Percentiles rank a stretch among this genome's conserved stretches.
These are phyloP conservation scores for Apiotrichum mycotoxinovorans DNA, from an alignment of 1,284 basidiomycete genomes.

Conservation along the genomic window DNA sequence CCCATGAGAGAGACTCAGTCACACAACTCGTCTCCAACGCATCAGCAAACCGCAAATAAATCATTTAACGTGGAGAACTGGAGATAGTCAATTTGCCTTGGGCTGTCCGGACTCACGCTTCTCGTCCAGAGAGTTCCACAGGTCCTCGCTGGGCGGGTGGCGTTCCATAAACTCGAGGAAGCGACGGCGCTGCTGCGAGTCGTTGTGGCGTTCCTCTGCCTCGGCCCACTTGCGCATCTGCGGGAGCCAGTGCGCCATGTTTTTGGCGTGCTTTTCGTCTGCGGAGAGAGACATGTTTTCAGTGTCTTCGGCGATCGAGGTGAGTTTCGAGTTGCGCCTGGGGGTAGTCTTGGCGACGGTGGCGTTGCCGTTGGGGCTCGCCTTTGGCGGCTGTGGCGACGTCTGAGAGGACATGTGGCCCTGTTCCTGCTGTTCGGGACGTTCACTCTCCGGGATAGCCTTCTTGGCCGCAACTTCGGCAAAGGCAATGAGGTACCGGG, in stretches of 20 bases:
- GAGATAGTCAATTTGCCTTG: too few relatives aligned
- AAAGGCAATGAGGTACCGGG: background rate
- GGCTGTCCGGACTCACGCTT: background rate
- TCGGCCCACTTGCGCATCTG: slow-evolving; percentile 1
- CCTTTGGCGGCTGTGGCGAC: background rate
- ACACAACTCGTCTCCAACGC: too few relatives aligned
- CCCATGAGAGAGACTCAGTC: too few relatives aligned
- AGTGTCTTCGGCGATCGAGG: background rate
- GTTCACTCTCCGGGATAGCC: too few relatives aligned
- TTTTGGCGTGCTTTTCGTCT: background rate
- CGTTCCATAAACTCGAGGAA: slow-evolving; percentile 2
- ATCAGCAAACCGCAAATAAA: too few relatives aligned
- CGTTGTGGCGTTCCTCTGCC: background rate
- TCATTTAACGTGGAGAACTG: too few relatives aligned
- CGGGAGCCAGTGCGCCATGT: background rate
- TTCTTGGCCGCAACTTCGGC: background rate
- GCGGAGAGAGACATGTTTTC: background rate
- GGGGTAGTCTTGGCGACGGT: background rate
- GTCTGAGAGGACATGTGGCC: background rate
- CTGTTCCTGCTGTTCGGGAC: background rate
- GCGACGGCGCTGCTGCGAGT: background rate
- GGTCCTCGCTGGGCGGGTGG: slow-evolving; percentile 1
- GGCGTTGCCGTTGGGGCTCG: background rate
- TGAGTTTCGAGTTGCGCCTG: background rate
- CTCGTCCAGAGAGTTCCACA: background rate